Conservation (phyloP, 2,329 filamentous ascomycete genomes). For the Aureobasidium leucospermi region DNA sequence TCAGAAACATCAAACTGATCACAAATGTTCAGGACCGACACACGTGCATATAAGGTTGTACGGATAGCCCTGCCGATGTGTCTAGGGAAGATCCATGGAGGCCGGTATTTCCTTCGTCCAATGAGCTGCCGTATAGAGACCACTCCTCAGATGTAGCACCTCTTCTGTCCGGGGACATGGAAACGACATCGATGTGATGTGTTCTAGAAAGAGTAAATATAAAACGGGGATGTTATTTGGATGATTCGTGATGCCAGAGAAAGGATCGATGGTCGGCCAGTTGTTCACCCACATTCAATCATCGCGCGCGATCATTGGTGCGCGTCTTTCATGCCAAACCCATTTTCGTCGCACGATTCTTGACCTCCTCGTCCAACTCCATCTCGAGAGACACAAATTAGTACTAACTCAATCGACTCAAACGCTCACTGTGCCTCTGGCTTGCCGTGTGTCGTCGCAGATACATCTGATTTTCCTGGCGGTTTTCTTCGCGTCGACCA, state of each 20-base stretch:
- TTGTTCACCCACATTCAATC: slow-evolving; percentile 2
- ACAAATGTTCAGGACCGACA: neutral
- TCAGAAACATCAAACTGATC: neutral
- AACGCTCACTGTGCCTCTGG: neutral
- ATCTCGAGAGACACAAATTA: slow-evolving; percentile 1
- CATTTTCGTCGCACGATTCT: neutral
- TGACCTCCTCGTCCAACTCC: neutral
- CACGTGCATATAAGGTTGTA: slow-evolving; percentile 9
- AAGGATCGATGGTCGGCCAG: neutral
- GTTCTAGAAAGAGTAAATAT: slow-evolving; percentile 1
- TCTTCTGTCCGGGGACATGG: neutral
- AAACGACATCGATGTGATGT: neutral
- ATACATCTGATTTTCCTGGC: neutral
- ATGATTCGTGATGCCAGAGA: neutral
- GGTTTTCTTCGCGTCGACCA: neutral
- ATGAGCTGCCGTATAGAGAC: neutral
- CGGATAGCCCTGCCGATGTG: slow-evolving; percentile 1
- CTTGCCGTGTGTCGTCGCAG: neutral
- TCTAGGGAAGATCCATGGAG: neutral
- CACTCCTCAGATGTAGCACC: neutral
- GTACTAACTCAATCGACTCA: neutral
- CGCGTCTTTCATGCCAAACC: neutral
- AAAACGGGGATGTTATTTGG: neutral
- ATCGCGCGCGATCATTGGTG: slow-evolving; percentile 4
- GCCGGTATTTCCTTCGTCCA: neutral